Evolutionary conservation across 768 basidiomycete genomes (phyloP), one percentile per base, ranked within the genome.

Genomic region (Boletus sp.): DNA sequence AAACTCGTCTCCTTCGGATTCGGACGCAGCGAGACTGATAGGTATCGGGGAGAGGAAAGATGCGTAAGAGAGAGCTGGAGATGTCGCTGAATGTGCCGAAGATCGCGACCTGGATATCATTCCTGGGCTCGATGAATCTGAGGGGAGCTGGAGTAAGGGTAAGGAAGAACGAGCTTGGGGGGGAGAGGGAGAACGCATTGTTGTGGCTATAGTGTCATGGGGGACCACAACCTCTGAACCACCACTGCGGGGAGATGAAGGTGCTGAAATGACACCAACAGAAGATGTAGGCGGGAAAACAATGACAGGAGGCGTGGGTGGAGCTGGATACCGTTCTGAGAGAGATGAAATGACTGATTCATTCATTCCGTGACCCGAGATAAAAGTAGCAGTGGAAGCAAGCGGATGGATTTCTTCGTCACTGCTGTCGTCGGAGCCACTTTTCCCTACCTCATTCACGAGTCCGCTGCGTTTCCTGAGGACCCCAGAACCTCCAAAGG

Each of bases 281-380:
- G 70, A 70, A 7, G 66, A 71, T 4, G 45, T 32, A 18, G 70
- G 61, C 0, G 68, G 64, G 18, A 70, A 72, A 15, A 69, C 28
- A 6, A 71, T n/a, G 1, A 73, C 59, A 3, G 71, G 70, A 0
- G 71, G 66, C 1, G 71, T 64, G 5, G 59, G 61, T 12, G 71
- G 63, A 8, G 63, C 66, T 14, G 70, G 71, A 50, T 71, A 71
- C 14, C 70, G 66, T 40, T 71, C 67, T 7, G 70, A 71, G 8
- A 71, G 64, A 17, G 70, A 71, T 2, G 64, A 62, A n/a, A 71
- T 37, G 32, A 58, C 8, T 1, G 64, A 64, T 15, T 0, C 57
- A 2, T 57, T 55, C 11, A 10, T 32, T 37, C 41, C 47, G 2
- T 28, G 18, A 42, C 48, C 44, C 10, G 42, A 10, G 15, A 50